These are phyloP conservation scores for Mucor circinelloides DNA, from an alignment of 371 early-diverging fungal genomes.

Conservation along the genomic window DNA sequence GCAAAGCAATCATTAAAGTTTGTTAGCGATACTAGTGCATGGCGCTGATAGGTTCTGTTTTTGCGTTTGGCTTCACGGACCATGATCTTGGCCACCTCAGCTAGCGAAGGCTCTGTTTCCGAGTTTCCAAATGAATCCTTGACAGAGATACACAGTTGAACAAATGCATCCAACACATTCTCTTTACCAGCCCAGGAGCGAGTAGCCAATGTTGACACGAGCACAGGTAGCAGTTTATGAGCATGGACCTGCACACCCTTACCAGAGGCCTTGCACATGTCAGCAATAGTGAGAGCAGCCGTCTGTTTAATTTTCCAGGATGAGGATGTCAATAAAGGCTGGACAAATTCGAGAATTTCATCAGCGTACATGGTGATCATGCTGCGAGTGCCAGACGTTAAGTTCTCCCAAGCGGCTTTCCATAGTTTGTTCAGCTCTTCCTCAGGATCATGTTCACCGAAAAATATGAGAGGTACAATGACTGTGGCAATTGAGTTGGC, in stretches of 20 bases:
- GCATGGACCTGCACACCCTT: conserved; percentile 43
- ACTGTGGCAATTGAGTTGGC: conserved; percentile 61
- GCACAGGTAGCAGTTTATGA: conserved; percentile 58
- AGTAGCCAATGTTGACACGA: conserved; percentile 70
- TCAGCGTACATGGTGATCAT: conserved; percentile 60
- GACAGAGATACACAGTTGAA: conserved; percentile 58
- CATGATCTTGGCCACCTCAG: conserved; percentile 58
- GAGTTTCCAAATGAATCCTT: conserved; percentile 44
- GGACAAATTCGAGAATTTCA: conserved; percentile 65
- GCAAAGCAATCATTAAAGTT: conserved; percentile 59
- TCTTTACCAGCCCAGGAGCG: conserved; percentile 92
- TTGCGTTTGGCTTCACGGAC: conserved; percentile 75
- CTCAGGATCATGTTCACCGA: conserved; percentile 76
- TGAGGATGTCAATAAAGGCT: conserved; percentile 59
- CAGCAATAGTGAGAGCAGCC: conserved; percentile 71
- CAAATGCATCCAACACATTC: conserved; percentile 73
- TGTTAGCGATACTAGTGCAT: conserved; percentile 69
- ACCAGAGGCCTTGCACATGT: conserved; percentile 56
- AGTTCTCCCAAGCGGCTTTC: conserved; percentile 85
- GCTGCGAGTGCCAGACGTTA: conserved; percentile 71
- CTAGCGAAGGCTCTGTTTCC: conserved; percentile 34
- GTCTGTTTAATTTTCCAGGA: conserved; percentile 84
- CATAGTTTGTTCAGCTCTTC: conserved; percentile 63
- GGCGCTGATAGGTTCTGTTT: conserved; percentile 69
- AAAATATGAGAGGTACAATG: conserved; percentile 75